phyloP scores from a whole-genome alignment of 1,284 basidiomycete species.

The Marasmius sp. region DNA sequence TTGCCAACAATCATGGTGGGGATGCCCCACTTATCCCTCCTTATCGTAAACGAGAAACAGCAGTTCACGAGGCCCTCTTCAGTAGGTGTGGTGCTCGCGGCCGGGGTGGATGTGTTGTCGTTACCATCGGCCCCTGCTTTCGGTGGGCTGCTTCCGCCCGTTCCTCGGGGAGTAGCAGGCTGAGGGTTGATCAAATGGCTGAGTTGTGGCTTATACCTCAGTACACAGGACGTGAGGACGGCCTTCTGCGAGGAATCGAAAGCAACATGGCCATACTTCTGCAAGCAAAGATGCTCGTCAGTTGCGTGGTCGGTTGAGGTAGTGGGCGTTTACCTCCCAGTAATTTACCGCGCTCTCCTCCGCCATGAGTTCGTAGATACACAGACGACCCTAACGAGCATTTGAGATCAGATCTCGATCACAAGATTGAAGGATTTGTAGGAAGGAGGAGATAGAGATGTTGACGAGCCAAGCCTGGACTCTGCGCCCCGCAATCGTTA shows the following conservation, averaged over 20 bases:
- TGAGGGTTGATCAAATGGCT: constrained; percentile 22
- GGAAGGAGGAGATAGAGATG: neutral
- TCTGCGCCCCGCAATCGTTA: too few species aligned
- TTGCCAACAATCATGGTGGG: constrained; percentile 92
- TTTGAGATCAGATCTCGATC: constrained; percentile 19
- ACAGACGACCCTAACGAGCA: constrained; percentile 68
- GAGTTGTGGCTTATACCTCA: constrained; percentile 70
- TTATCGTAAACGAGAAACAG: constrained; percentile 94
- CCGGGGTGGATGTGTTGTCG: constrained; percentile 17
- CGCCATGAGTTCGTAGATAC: constrained; percentile 97
- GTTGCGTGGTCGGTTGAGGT: neutral
- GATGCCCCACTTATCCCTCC: constrained; percentile 88
- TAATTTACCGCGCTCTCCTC: constrained; percentile 97
- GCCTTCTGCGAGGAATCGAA: constrained; percentile 90
- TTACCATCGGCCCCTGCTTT: constrained; percentile 28
- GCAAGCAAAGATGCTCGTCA: constrained; percentile 8
- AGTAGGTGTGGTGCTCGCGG: constrained; percentile 22
- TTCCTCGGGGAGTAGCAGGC: neutral
- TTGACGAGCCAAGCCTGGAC: neutral
- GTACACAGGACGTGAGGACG: constrained; percentile 90
- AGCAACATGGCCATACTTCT: constrained; percentile 94
- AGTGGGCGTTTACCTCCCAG: constrained; percentile 76
- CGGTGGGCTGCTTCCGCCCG: neutral
- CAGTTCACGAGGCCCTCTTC: constrained; percentile 84
- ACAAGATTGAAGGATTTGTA: neutral